Conservation (phyloP, 1,284 basidiomycete genomes). For the Tilletia horrida region DNA sequence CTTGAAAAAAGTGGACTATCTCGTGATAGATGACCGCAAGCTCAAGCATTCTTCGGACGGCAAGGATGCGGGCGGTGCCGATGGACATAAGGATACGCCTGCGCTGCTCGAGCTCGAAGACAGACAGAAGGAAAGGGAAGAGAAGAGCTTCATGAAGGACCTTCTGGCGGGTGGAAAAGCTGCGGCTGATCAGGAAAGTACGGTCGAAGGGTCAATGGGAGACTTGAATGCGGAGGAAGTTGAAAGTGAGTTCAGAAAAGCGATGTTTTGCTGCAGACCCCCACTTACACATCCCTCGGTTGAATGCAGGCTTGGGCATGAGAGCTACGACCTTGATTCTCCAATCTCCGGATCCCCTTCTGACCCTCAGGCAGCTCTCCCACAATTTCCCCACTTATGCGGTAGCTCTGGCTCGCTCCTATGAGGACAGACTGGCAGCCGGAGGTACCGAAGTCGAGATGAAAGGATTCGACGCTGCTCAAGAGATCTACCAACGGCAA, state of each 20-base stretch:
- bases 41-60: conserved; percentile 17
- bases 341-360: conserved; percentile 41
- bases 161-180: neutral
- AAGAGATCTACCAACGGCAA: neutral
- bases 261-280: too few species aligned
- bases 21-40: conserved; percentile 64
- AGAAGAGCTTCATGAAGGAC: neutral
- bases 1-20: conserved; percentile 94
- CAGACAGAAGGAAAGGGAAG: conserved; percentile 8
- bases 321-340: conserved; percentile 37
- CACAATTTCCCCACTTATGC: conserved; percentile 49
- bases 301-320: conserved; percentile 28
- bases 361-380: conserved; percentile 40
- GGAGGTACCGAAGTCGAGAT: conserved; percentile 8
- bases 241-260: neutral
- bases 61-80: neutral
- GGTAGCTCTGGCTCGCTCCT: conserved; percentile 27
- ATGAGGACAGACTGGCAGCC: conserved; percentile 2
- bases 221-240: conserved; percentile 30
- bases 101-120: conserved; percentile 5
- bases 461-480: neutral
- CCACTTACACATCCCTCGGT: too few species aligned
- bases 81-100: neutral
- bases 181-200: conserved; percentile 15
- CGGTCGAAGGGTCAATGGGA: conserved; percentile 6